A percentile compares a stretch with the other conserved stretches of the same genome.
phyloP scores from a whole-genome alignment of 305 asterid genomes.

The Andrographis paniculata region DNA sequence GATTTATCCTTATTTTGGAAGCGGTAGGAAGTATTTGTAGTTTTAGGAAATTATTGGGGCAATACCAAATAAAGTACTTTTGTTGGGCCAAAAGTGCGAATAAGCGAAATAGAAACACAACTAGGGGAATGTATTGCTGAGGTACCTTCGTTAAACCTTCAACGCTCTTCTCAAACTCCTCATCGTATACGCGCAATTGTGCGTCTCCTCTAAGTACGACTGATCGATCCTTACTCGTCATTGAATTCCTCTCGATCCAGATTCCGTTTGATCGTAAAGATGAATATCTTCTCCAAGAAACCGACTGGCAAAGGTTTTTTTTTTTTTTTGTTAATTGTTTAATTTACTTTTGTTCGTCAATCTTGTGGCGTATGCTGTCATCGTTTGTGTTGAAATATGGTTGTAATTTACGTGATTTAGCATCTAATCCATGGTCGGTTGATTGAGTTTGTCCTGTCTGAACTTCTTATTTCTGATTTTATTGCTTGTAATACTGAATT shows the following conservation, averaged over 20 bases:
- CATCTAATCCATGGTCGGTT: not conserved
- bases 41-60: conserved; percentile 14
- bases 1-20: conserved; percentile 73
- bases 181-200: too few species aligned
- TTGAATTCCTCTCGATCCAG: not conserved
- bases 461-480: conserved; percentile 2
- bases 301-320: conserved; percentile 59
- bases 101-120: too few species aligned
- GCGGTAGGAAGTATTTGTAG: conserved; percentile 42
- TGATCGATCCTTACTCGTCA: not conserved
- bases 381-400: conserved; percentile 2
- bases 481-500: not conserved
- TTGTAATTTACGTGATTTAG: not conserved
- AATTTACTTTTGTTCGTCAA: not conserved
- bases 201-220: too few species aligned
- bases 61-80: too few species aligned
- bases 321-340: not conserved
- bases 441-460: conserved; percentile 9
- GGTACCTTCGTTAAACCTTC: too few species aligned
- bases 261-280: conserved; percentile 19
- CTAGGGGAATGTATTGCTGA: too few species aligned
- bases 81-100: too few species aligned
- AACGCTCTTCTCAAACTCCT: too few species aligned
- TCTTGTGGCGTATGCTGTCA: not conserved
- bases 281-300: conserved; percentile 61